Evolutionary conservation across 2,329 filamentous ascomycete species (phyloP).

Genomic region (Trichoderma afroharzianum): DNA sequence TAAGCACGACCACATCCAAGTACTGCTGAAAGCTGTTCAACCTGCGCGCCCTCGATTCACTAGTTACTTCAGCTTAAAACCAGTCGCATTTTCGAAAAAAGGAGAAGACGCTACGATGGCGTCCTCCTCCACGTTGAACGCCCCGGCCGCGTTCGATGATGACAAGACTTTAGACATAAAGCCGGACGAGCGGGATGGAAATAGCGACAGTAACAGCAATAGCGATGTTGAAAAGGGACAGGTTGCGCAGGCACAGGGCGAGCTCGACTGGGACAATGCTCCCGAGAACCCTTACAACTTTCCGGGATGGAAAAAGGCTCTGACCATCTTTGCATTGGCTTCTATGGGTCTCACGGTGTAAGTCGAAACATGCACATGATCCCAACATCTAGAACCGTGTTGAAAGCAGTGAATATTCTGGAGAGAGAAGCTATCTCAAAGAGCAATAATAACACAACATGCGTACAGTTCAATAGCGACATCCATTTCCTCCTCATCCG

Average conservation of each 20-base stretch:
- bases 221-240: conserved; percentile 12
- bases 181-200: not conserved
- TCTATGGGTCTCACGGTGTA: conserved; percentile 42
- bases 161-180: not conserved
- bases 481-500: conserved; percentile 51
- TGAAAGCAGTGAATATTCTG: not conserved
- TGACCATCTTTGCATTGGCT: conserved; percentile 37
- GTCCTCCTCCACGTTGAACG: not conserved
- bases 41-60: not conserved
- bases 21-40: not conserved
- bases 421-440: not conserved
- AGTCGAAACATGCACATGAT: conserved; percentile 15
- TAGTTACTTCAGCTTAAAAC: not conserved
- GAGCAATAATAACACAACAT: not conserved
- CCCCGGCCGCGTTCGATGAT: not conserved
- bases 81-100: not conserved
- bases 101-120: not conserved
- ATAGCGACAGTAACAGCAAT: conserved; percentile 9
- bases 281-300: conserved; percentile 49
- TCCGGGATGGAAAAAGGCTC: conserved; percentile 39
- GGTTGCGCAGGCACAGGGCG: not conserved
- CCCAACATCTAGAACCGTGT: not conserved
- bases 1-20: not conserved
- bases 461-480: conserved; percentile 46
- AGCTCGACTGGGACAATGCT: conserved; percentile 13